Conservation (phyloP, 73 alveolate species). For the Urostyla sp. region DNA sequence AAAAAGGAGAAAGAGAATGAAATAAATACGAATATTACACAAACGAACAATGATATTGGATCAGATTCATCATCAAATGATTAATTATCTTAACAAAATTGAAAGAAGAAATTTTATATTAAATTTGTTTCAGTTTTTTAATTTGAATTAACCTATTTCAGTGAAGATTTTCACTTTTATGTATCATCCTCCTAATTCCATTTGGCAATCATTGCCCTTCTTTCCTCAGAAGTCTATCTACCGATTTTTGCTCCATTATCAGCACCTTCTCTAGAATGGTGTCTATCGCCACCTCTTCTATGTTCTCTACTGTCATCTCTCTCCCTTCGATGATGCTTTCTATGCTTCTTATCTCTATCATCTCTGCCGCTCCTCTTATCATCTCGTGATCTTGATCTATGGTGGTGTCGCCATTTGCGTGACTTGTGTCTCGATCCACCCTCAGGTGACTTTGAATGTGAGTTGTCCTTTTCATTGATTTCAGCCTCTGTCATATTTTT, state of each 20-base stretch:
- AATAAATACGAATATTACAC: not conserved
- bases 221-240: conserved; percentile 71
- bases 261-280: conserved; percentile 73
- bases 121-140: too few species aligned
- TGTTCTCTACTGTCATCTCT: conserved; percentile 39
- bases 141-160: too few species aligned
- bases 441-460: not conserved
- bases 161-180: not conserved
- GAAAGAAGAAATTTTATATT: not conserved
- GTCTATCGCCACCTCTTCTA: conserved; percentile 27
- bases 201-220: conserved; percentile 68
- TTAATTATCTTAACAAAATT: not conserved
- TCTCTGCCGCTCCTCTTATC: conserved; percentile 37
- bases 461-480: conserved; percentile 62
- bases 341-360: conserved; percentile 73
- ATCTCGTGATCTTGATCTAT: not conserved
- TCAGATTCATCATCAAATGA: not conserved
- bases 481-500: conserved; percentile 30
- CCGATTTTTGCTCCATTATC: conserved; percentile 71
- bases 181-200: conserved; percentile 67
- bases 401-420: not conserved
- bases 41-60: conserved; percentile 10
- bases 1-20: not conserved
- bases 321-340: too few species aligned
- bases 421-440: conserved; percentile 6